Base-by-base conservation (phyloP, 2,329 filamentous ascomycete genomes). In the Trichoderma sp. region DNA sequence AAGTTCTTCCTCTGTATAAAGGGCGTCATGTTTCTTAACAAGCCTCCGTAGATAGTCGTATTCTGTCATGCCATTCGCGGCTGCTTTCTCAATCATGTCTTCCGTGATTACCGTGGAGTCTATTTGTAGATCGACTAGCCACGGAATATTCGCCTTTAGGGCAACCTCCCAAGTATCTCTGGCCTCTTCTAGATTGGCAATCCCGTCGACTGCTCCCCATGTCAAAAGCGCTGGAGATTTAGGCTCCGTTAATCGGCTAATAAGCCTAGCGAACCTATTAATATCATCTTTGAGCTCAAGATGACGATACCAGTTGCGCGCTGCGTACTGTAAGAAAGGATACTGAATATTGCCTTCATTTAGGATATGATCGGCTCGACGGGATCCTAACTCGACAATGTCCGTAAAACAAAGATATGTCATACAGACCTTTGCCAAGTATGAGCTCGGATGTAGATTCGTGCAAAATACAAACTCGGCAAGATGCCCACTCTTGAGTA, bases 271-370 rank as follows among this genome's bases (percentile, higher is more conserved):
- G 24, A 62, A 33, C 2, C 2, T 33, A 1, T 33, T 52, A 5
- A 52, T 49, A 52, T 62, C 40, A 2, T 52, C 59, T 21, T 31
- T 33, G 3, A n/a, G 5, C 24, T 27, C 16, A 16, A 40, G 27
- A 35, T 62, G 59, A 43, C 27, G 59, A 10, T 62, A 24, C 40
- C 59, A 62, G n/a, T 52, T 31, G 35, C 59, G 59, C 14, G 59
- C 59, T 31, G 59, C 59, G 27, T 62, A 49, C 21, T 13, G 27
- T 3, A 62, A 35, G n/a, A 62, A 62, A 7, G 40, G 40, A 52
- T 62, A 4, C 24, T n/a, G 16, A 33, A 16, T 27, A 47, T 8
- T 19, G 29, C n/a, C 24, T 37, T 16, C 6, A 5, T 37, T n/a
- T 13, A 37, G 19, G 2, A 14, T 11, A 2, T 27, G 21, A 16